Evolutionary conservation across 208 protist species (phyloP), one percentile per base, ranked within the genome.

Genomic region (Leishmania turanica): DNA sequence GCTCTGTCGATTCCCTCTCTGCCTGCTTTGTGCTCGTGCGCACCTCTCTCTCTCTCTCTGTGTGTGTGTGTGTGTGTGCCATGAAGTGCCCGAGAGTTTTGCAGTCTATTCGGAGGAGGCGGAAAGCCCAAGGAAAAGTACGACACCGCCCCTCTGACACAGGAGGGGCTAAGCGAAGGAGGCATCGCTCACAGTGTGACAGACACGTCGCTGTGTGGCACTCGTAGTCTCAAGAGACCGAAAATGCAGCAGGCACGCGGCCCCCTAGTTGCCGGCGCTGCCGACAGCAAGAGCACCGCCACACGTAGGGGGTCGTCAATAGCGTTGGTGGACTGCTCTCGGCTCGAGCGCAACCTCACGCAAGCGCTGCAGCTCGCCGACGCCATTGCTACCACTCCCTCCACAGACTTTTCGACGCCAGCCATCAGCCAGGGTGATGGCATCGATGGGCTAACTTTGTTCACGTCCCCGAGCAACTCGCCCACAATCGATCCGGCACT

Each of bases 281-380:
- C 53, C 37, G 34, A 37, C 37, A 77, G 54, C 40, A 51, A 34
- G 15, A 56, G 21, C 21, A 19, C 34, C 17, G 31, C 24, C 21
- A 58, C 62, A 8, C 8, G 13, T 7, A 40, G 27, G n/a, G 64
- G 2, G 45, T n/a, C 47, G 24, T 15, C 47, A 17, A 79, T 42
- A 45, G 13, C 62, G 9, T 37, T 45, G 19, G 37, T 13, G 51
- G 64, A 79, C 64, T 40, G 64, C 64, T 79, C 76, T 17, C 58
- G 58, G 24, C 37, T 79, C 9, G 76, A 79, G 47, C 62, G 42
- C 21, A 62, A 31, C 17, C 60, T 79, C 15, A 47, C 47, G 13
- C 42, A 71, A 45, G 76, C 76, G 3, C 42, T 79, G 19, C 45
- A 79, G 47, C 40, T 37, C 40, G 74, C 49, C 9, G 74, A 77